Evolutionary conservation across 164 flowering plant genomes (phyloP), one percentile per base, ranked within the genome.

Genomic region (Kingdonia uniflora): DNA sequence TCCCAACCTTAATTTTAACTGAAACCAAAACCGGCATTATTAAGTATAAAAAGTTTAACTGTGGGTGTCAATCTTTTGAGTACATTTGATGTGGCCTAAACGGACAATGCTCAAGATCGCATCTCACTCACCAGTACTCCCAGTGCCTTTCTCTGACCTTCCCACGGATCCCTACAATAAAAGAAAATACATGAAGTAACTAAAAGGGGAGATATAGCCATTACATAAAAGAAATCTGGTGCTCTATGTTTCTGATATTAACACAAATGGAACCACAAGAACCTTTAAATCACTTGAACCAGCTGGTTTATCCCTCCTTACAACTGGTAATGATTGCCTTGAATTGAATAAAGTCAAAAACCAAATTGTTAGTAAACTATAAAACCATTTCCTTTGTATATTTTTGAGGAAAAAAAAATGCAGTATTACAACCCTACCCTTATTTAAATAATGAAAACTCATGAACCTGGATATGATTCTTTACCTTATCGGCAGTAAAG

Each of bases 81-180:
- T 16, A 6, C n/a, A 44, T 44, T 17, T 5, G n/a, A 19, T 14
- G n/a, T 14, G 3, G 21, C 20, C 37, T 16, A 40, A 50, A 39
- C 25, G 14, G 19, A 51, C 12, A 0, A 20, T 14, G 43, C n/a
- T 23, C 29, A 21, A 43, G 3, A 54, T 59, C 19, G 4, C 41
- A 45, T 19, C 72, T 61, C 70, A 23, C 74, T 61, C 70, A 81
- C 87, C 73, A 33, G 76, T 61, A 49, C 25, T 64, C 42, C 58
- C 44, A 1, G 19, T 71, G 37, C 37, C 38, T 29, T 65, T 74
- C 59, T 63, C 73, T 54, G 55, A 49, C 47, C 44, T 55, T 49
- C 67, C 62, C 45, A 49, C 23, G 53, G 13, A 58, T 16, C 45
- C 75, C 81, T 81, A 63, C 21, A 51, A 16, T 29, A 29, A 22